Base-by-base conservation (phyloP, 768 basidiomycete species). In the Mycena sanguinolenta region DNA sequence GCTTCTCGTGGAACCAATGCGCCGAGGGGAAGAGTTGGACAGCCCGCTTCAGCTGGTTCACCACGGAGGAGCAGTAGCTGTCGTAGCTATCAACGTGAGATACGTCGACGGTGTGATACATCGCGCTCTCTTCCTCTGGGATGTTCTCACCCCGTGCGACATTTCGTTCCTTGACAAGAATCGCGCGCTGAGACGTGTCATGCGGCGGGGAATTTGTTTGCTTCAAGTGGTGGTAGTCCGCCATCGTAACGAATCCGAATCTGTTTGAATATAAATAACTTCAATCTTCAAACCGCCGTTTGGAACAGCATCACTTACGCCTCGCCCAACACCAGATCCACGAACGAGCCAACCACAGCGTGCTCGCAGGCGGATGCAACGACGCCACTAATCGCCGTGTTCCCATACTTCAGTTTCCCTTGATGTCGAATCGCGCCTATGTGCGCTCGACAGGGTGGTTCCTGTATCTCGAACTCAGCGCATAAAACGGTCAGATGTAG, bases 341-440 rank as follows among this genome's bases (percentile, higher is more conserved):
- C 49, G 10, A 70, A 58, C 39, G 68, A 30, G 7, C 63, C 68
- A 23, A 60, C 44, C 34, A 69, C 57, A 9, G 62, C 55, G 28
- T 69, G 67, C 12, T 69, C 67, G 44, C 67, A 69, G 4, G 58
- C 54, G 61, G 52, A 63, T 1, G 19, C 60, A 14, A 69, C 34
- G 12, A 69, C 53, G 8, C 28, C 53, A 32, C 53, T 54, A 30
- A 54, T 28, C 5, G 53, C 53, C 16, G 27, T 54, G 17, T 63
- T 69, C 9, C 54, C 67, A 23, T 69, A 63, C 42, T 69, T 69
- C 21, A 32, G 17, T 27, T 13, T 13, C 4, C 61, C 52, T 46
- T 55, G 61, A 17, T 69, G 67, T 1, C 67, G 60, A n/a, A 69
- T 69, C 2, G 67, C 44, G 21, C 61, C 60, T 4, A 69, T 69